These are phyloP conservation scores for Anastatica hierochuntica DNA, from an alignment of 345 rosid genomes.

Conservation along the genomic window DNA sequence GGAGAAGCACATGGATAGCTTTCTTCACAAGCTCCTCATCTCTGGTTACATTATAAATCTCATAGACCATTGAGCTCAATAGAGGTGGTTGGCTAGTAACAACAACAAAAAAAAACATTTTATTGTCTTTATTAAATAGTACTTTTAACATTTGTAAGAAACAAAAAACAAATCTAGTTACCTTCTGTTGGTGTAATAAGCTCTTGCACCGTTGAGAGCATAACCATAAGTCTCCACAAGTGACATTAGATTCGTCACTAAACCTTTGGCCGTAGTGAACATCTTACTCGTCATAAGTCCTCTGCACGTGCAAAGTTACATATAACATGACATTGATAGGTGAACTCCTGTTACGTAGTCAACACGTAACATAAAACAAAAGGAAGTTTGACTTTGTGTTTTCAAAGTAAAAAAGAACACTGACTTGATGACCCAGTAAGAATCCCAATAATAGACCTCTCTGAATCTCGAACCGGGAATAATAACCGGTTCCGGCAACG, in stretches of 20 bases:
- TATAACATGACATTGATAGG: too few species aligned
- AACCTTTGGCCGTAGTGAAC: constrained; percentile 62
- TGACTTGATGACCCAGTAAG: constrained; percentile 85
- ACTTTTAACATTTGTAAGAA: too few species aligned
- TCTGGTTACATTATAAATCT: constrained; percentile 51
- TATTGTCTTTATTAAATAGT: too few species aligned
- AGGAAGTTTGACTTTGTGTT: too few species aligned
- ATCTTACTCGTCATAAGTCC: constrained; percentile 84
- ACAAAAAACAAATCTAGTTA: too few species aligned
- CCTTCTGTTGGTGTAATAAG: constrained; percentile 63
- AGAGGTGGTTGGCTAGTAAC: constrained; percentile 75
- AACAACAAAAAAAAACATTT: too few species aligned
- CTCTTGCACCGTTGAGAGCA: constrained; percentile 71
- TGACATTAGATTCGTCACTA: constrained; percentile 62
- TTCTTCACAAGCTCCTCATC: constrained; percentile 44
- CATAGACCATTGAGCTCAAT: constrained; percentile 72
- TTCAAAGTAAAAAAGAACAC: neutral
- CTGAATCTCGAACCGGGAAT: constrained; percentile 82
- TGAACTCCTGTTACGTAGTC: neutral
- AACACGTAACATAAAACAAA: constrained; percentile 13
- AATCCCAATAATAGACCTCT: constrained; percentile 96
- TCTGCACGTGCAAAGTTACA: constrained; percentile 30
- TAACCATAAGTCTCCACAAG: constrained; percentile 59
- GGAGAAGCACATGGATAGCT: constrained; percentile 60
- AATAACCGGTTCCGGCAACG: constrained; percentile 53